Base-by-base conservation (phyloP, 192 early-diverging fungal genomes). In the Linnemannia exigua region DNA sequence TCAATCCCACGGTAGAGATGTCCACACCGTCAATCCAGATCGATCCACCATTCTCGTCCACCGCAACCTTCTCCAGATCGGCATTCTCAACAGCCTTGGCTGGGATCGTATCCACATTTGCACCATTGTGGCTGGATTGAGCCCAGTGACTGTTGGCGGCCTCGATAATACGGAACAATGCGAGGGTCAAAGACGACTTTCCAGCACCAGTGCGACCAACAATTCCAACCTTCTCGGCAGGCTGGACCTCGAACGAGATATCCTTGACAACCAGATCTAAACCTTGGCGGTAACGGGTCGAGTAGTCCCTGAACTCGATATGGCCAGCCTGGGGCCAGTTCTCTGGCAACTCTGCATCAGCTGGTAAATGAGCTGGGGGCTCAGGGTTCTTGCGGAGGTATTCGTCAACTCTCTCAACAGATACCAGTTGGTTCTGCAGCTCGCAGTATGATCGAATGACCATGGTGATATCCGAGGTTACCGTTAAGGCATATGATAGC, bases 331-430 rank as follows among this genome's bases (percentile, higher is more conserved):
- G 87, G 14, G 97, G 97, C 97, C 97, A 98, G 19, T 82, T 61
- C 25, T 87, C 75, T 7, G 87, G 58, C 1, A 95, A 92, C 11
- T 87, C 80, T 8, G 82, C 76, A 74, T 88, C 89, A 22, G 86
- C 84, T 6, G 92, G 83, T 17, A 94, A 91, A 20, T 37, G 15
- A 19, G 36, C 28, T 15, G 95, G 93, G 22, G 96, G 95, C 84
- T 98, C 97, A n/a, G 91, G 89, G 16, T 91, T 91, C 67, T 97
- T 88, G n/a, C 95, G 92, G 75, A 92, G 91, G 76, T 97, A 98
- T 84, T 97, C 94, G 44, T 91, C 89, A 54, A 94, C 88, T 12
- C 95, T 91, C 88, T 98, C 97, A 25, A 97, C 94, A 1, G 93
- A 90, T 52, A n/a, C n/a, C n/a, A n/a, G n/a, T n/a, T n/a, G n/a